These are phyloP conservation scores for Clonostachys rosea DNA, from an alignment of 2,329 filamentous ascomycete genomes.

Conservation along the genomic window DNA sequence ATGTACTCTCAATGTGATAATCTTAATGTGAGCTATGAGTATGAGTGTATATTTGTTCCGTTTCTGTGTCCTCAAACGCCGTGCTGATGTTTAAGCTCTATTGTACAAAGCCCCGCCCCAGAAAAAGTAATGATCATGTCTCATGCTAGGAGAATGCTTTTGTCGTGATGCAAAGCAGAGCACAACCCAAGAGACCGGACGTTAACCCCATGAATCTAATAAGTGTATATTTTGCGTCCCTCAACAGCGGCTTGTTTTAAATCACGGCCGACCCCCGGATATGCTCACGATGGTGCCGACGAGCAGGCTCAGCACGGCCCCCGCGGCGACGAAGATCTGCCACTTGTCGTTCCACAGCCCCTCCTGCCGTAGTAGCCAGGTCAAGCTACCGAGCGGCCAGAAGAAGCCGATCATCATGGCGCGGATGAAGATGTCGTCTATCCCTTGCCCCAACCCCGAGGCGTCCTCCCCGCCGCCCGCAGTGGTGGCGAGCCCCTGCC, in stretches of 20 bases:
- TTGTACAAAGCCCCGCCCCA: too few species aligned
- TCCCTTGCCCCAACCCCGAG: slow-evolving; percentile 44
- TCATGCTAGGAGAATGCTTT: too few species aligned
- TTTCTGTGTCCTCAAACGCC: too few species aligned
- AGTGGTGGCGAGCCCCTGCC: slow-evolving; percentile 22
- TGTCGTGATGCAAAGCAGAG: too few species aligned
- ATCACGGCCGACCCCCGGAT: slow-evolving; percentile 28
- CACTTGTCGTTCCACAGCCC: slow-evolving; percentile 82
- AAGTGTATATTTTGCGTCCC: neutral
- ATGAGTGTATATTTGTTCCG: too few species aligned
- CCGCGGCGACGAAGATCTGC: slow-evolving; percentile 81
- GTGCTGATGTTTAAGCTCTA: too few species aligned
- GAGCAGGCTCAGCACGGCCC: slow-evolving; percentile 72
- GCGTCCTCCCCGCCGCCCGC: slow-evolving; percentile 33
- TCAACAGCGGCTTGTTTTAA: slow-evolving; percentile 8
- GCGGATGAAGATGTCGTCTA: slow-evolving; percentile 77
- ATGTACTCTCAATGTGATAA: too few species aligned
- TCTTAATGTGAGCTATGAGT: too few species aligned
- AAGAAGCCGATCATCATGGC: slow-evolving; percentile 92
- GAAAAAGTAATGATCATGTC: too few species aligned
- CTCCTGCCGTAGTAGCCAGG: slow-evolving; percentile 82
- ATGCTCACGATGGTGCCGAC: slow-evolving; percentile 64
- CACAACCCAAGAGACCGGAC: neutral
- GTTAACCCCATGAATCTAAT: neutral
- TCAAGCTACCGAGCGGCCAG: slow-evolving; percentile 82